Evolutionary conservation across 1,284 basidiomycete genomes (phyloP), one percentile per base, ranked within the genome.

Genomic region (Cryptococcus sp.): DNA sequence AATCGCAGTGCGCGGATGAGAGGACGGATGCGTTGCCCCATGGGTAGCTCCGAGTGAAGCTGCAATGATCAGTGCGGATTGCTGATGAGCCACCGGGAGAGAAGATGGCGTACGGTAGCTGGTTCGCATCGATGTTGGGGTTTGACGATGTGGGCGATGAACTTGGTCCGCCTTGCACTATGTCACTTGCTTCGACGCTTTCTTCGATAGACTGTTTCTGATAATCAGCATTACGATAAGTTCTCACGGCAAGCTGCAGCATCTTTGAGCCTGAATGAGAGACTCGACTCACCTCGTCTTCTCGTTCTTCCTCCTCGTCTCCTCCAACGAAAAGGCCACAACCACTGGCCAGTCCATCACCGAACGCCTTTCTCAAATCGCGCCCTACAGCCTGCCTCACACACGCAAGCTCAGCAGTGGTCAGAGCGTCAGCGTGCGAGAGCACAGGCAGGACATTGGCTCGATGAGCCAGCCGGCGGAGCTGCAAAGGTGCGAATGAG

Each of bases 371-470:
- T 1, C 59, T 45, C 11, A 77, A 55, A 54, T 73, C 75, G 17
- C 65, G 53, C 16, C 64, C 45, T 1, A 74, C 64, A 10, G 66
- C 68, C 1, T 22, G 23, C 25, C 63, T 61, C 16, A 69, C 72
- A 1, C 41, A 48, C 3, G 50, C 51, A 13, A 74, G 67, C 52
- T 77, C 69, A 10, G 52, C 40, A 2, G 57, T 58, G 7, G 73
- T 73, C 22, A 77, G 57, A 3, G 60, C 61, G 54, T 77, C 76
- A 19, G 64, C 57, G 44, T 72, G 68, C 7, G 72, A 66, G 17
- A 77, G 57, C 22, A 77, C 57, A 1, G 74, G 74, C 3, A 77
- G 59, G 40, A 77, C 68, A 52, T 76, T 76, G 29, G 68, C 63
- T 44, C 74, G 66, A 15, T 47, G 56, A 0, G 56, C 46, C 20